phyloP scores from a whole-genome alignment of 2,329 filamentous ascomycete species.

The Ploettnerulaceae sp. region DNA sequence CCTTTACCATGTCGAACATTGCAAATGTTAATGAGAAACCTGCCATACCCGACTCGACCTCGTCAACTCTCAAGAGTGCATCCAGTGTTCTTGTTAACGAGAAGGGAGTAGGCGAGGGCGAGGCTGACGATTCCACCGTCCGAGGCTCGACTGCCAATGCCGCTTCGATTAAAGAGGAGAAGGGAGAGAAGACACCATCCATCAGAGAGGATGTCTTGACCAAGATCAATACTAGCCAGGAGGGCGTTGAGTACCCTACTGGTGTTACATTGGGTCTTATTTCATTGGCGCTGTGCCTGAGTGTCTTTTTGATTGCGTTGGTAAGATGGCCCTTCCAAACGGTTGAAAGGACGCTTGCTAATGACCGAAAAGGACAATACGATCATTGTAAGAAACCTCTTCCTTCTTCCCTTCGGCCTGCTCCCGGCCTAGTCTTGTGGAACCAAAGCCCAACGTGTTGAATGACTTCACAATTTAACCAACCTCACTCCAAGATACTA shows the following conservation, averaged over 20 bases:
- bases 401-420: neutral
- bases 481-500: no score
- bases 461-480: no score
- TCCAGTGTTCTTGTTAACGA: conserved; percentile 16
- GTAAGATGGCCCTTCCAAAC: neutral
- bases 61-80: conserved; percentile 20
- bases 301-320: conserved; percentile 30
- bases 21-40: conserved; percentile 12
- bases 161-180: conserved; percentile 1
- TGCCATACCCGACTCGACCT: conserved; percentile 15
- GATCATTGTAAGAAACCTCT: conserved; percentile 12
- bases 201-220: conserved; percentile 18
- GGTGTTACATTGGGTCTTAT: conserved; percentile 29
- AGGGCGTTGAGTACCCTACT: conserved; percentile 30
- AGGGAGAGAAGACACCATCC: conserved; percentile 1
- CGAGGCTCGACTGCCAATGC: conserved; percentile 14
- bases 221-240: conserved; percentile 29
- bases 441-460: neutral
- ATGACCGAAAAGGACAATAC: conserved; percentile 10
- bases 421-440: neutral
- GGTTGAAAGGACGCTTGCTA: neutral
- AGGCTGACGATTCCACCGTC: conserved; percentile 10
- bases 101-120: conserved; percentile 12
- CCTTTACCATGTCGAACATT: conserved; percentile 10
- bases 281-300: conserved; percentile 28